Evolutionary conservation across 345 rosid species (phyloP).

Genomic region (Eutrema japonicum): DNA sequence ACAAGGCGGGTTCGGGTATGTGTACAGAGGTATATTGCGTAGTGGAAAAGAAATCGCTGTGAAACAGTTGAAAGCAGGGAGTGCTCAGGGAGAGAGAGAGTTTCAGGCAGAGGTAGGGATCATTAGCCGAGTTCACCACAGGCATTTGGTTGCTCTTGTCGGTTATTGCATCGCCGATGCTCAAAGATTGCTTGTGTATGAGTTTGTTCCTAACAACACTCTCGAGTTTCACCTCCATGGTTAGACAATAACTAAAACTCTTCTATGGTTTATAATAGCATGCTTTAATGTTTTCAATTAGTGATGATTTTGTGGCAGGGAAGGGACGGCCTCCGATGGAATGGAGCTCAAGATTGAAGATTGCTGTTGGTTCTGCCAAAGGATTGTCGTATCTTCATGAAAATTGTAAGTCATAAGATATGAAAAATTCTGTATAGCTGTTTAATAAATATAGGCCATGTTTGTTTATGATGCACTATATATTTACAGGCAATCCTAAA

Average conservation of each 20-base stretch:
- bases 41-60: slow-evolving; percentile 64
- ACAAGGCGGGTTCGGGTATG: slow-evolving; percentile 75
- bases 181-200: slow-evolving; percentile 70
- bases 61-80: slow-evolving; percentile 63
- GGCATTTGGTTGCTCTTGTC: slow-evolving; percentile 67
- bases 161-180: slow-evolving; percentile 63
- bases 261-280: neutral
- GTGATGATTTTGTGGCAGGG: slow-evolving; percentile 47
- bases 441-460: neutral
- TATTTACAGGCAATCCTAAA: slow-evolving; percentile 73
- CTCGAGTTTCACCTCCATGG: slow-evolving; percentile 74
- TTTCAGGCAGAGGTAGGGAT: slow-evolving; percentile 75
- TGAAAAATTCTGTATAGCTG: neutral
- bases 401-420: slow-evolving; percentile 63
- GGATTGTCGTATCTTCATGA: slow-evolving; percentile 96
- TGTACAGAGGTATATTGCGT: slow-evolving; percentile 61
- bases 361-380: slow-evolving; percentile 91
- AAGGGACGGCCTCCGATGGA: slow-evolving; percentile 73
- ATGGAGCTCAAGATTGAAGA: slow-evolving; percentile 74
- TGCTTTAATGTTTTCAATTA: neutral
- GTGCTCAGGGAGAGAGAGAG: slow-evolving; percentile 67
- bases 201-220: slow-evolving; percentile 68
- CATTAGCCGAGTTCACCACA: slow-evolving; percentile 71
- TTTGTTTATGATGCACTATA: neutral
- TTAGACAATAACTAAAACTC: slow-evolving; percentile 27